Evolutionary conservation across 495 filamentous ascomycete genomes (phyloP).

Genomic region (Penicillium salamii): DNA sequence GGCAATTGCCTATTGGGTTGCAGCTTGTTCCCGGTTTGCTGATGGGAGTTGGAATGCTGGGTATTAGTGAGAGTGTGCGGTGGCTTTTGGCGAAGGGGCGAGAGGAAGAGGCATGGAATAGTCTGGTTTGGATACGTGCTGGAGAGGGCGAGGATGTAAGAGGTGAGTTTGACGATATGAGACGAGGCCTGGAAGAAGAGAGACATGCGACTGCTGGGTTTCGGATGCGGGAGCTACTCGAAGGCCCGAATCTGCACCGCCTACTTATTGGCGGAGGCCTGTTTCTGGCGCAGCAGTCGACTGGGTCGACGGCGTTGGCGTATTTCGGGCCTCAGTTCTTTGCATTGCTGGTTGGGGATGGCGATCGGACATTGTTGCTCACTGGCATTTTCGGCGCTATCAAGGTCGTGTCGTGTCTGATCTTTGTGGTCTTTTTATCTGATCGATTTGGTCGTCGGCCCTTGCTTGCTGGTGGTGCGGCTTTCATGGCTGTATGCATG

Average conservation of each 20-base stretch:
- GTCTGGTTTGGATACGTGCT: conserved; percentile 50
- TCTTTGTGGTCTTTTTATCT: conserved; percentile 53
- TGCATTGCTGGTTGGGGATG: conserved; percentile 49
- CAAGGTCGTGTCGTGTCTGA: conserved; percentile 47
- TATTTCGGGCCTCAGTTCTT: conserved; percentile 56
- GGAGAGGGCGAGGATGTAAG: conserved; percentile 29
- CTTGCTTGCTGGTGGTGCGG: conserved; percentile 50
- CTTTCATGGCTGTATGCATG: conserved; percentile 51
- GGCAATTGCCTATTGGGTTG: conserved; percentile 53
- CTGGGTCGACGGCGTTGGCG: conserved; percentile 52
- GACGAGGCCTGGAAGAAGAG: conserved; percentile 43
- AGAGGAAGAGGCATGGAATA: conserved; percentile 40
- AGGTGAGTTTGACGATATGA: conserved; percentile 47
- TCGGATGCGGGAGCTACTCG: conserved; percentile 38
- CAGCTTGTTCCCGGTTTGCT: conserved; percentile 50
- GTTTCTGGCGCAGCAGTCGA: conserved; percentile 49
- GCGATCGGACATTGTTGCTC: conserved; percentile 38
- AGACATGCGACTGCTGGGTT: conserved; percentile 40
- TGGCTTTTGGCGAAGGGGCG: conserved; percentile 48
- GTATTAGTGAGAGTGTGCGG: conserved; percentile 48
- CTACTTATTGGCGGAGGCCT: conserved; percentile 38
- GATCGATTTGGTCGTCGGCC: conserved; percentile 55
- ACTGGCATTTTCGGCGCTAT: conserved; percentile 52
- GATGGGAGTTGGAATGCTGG: conserved; percentile 50
- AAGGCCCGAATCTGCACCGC: conserved; percentile 41